Conservation (phyloP, 2,329 filamentous ascomycete species). For the Cryphonectria nitschkei region DNA sequence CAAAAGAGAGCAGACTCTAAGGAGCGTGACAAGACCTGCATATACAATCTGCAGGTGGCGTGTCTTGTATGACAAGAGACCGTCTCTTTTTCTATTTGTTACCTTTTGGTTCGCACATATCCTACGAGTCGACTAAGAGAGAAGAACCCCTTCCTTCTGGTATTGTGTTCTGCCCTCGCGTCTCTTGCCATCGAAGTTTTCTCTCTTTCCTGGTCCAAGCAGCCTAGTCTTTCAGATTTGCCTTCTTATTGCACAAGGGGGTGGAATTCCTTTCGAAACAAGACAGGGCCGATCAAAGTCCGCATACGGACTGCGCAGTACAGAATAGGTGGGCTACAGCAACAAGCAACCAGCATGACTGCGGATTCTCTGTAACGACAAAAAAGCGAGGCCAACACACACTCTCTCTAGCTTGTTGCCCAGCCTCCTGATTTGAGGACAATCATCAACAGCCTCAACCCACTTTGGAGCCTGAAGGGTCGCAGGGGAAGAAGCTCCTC, state of each 20-base stretch:
- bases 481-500: not conserved
- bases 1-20: too few species aligned
- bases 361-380: not conserved
- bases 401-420: not conserved
- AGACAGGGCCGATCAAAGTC: not conserved
- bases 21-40: constrained; percentile 2
- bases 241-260: not conserved
- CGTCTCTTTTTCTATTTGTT: not conserved
- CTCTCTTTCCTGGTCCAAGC: too few species aligned
- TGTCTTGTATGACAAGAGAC: not conserved
- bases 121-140: not conserved
- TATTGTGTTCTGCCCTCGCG: not conserved
- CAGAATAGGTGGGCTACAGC: not conserved
- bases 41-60: not conserved
- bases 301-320: not conserved
- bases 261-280: not conserved
- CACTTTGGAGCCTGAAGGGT: not conserved
- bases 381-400: not conserved
- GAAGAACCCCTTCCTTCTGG: not conserved
- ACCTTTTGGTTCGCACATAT: not conserved
- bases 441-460: not conserved
- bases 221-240: too few species aligned
- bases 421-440: not conserved
- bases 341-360: not conserved
- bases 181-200: not conserved